Percentiles rank a stretch among this genome's conserved stretches.
Conservation (phyloP, 192 early-diverging fungal genomes). For the Coemansia sp. region DNA sequence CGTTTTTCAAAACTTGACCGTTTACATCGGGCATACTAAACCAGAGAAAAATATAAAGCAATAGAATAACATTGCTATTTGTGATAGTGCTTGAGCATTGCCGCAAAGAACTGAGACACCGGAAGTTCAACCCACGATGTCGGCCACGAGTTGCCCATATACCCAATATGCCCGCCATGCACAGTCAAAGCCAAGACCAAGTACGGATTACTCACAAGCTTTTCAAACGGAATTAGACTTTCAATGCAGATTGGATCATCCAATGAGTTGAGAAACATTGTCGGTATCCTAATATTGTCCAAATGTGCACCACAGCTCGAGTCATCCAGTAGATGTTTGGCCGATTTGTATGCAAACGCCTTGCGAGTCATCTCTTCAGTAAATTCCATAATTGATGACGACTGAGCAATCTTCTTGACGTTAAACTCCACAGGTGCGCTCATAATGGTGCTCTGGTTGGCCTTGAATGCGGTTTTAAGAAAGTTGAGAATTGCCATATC, state of each 20-base stretch:
- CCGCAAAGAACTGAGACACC: conserved; percentile 46
- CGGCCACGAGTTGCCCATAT: conserved; percentile 44
- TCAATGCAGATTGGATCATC: conserved; percentile 84
- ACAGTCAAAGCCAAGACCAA: conserved; percentile 75
- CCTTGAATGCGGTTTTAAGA: conserved; percentile 50
- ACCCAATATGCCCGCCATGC: conserved; percentile 90
- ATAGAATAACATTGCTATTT: background rate
- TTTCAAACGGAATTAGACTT: conserved; percentile 70
- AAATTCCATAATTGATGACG: conserved; percentile 75
- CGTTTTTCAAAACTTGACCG: background rate
- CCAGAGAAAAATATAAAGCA: background rate
- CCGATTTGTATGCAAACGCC: conserved; percentile 76
- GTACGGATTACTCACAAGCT: conserved; percentile 74
- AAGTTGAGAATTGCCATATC: conserved; percentile 58
- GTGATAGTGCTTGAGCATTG: conserved; percentile 32
- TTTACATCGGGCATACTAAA: background rate
- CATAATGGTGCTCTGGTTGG: conserved; percentile 47
- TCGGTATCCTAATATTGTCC: conserved; percentile 71
- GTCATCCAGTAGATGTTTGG: conserved; percentile 76
- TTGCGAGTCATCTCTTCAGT: conserved; percentile 76
- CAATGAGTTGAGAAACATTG: conserved; percentile 77
- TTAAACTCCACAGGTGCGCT: conserved; percentile 51
- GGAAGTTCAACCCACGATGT: conserved; percentile 52
- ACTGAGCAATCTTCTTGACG: conserved; percentile 51
- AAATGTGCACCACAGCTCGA: conserved; percentile 61